Base-by-base conservation (phyloP, 805 yeast genomes). In the Lachancea mirantina region DNA sequence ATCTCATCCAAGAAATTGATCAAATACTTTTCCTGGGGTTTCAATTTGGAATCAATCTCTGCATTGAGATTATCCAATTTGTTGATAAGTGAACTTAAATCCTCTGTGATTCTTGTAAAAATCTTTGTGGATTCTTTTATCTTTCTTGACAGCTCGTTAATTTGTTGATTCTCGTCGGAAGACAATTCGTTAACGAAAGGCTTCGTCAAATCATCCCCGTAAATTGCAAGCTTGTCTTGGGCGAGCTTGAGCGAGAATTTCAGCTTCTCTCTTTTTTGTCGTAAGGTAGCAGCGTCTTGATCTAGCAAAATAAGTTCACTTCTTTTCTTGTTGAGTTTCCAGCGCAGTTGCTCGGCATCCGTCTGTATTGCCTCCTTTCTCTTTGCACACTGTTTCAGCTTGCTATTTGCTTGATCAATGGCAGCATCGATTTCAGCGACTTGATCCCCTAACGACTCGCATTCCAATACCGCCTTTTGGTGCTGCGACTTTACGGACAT, bases 21-120 rank as follows among this genome's bases (percentile, higher is more conserved):
- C n/a, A n/a, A n/a, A n/a, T n/a, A 19, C 15, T 57, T 58, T 34
- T 62, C 53, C 36, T 73, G 72, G 8, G 84, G 83, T 25, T 66
- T 57, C 27, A 76, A 61, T 31, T 69, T 76, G 19, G 76, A 75
- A n/a, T 61, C 55, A 24, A 84, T 51, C 39, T 78, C 85, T 2
- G 80, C 65, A 28, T 72, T 71, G 6, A 72, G 42, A 1, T 59
- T 29, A 29, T 55, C 56, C 2, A 54, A 43, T 5, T 34, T 43
- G 9, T 42, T 26, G 2, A 52, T 43, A 5, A 57, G 28, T 8
- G 38, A 46, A 16, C 45, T 46, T 7, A 54, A 36, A 3, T 50
- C 35, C 18, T 49, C 50, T 2, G 45, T 36, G 4, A 53, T 48
- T 4, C 39, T 51, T 1, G 73, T 62, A 10, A 73, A 52, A 10